phyloP scores from a whole-genome alignment of 768 basidiomycete species.

The Hygrocybe coccinea region DNA sequence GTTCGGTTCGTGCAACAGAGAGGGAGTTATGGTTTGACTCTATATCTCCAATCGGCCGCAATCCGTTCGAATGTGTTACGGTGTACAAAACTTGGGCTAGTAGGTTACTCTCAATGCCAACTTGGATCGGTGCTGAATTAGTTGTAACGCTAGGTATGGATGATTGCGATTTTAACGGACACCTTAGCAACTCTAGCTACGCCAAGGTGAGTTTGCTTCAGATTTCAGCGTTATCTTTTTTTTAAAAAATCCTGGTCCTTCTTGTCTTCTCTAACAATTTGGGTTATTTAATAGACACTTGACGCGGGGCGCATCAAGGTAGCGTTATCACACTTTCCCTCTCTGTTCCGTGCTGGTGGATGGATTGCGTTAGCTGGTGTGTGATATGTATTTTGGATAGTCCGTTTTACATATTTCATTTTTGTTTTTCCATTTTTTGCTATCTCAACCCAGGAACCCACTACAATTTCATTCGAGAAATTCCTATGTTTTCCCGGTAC shows the following conservation, averaged over 20 bases:
- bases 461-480: slow-evolving; percentile 66
- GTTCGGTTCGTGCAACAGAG: slow-evolving; percentile 26
- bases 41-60: slow-evolving; percentile 48
- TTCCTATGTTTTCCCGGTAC: slow-evolving; percentile 56
- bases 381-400: slow-evolving; percentile 30
- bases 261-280: background rate
- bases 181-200: slow-evolving; percentile 80
- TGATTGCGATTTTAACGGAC: slow-evolving; percentile 68
- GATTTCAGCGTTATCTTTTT: too few species aligned
- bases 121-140: background rate
- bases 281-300: slow-evolving; percentile 29
- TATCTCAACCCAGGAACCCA: slow-evolving; percentile 46
- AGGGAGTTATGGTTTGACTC: slow-evolving; percentile 44
- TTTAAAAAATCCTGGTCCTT: too few species aligned
- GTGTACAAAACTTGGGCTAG: slow-evolving; percentile 51
- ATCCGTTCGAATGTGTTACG: slow-evolving; percentile 47
- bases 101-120: slow-evolving; percentile 31
- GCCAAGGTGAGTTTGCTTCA: slow-evolving; percentile 49
- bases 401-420: slow-evolving; percentile 24
- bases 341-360: slow-evolving; percentile 54
- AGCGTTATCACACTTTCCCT: slow-evolving; percentile 48
- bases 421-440: too few species aligned
- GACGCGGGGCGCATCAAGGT: slow-evolving; percentile 48
- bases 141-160: slow-evolving; percentile 46
- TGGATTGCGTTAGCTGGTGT: slow-evolving; percentile 55